A percentile compares a stretch with the other conserved stretches of the same genome.
phyloP scores from a whole-genome alignment of 192 early-diverging fungal genomes.

The Coemansia sp. region DNA sequence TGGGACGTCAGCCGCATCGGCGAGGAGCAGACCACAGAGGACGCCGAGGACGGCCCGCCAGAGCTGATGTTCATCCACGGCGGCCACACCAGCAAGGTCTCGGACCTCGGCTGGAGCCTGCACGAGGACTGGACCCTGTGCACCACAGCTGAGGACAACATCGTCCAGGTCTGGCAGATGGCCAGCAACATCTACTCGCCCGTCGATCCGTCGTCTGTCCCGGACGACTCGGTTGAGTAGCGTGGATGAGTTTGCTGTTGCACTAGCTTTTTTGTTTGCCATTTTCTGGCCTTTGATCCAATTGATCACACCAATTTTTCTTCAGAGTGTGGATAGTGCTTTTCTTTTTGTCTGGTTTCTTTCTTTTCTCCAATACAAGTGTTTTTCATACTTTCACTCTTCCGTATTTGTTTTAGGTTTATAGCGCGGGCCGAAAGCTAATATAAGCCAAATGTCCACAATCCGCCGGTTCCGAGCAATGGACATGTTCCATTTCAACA shows the following conservation, averaged over 20 bases:
- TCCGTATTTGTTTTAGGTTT: too few species aligned
- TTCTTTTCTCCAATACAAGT: not conserved
- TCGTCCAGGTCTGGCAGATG: slow-evolving; percentile 99
- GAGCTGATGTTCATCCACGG: slow-evolving; percentile 99
- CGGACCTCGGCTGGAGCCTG: slow-evolving; percentile 95
- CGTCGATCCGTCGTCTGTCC: slow-evolving; percentile 33
- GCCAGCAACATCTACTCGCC: slow-evolving; percentile 63
- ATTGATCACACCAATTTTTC: too few species aligned
- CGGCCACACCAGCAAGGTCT: slow-evolving; percentile 95
- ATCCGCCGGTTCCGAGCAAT: slow-evolving; percentile 73
- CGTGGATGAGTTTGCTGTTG: too few species aligned
- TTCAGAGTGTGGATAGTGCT: too few species aligned
- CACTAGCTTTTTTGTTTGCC: too few species aligned
- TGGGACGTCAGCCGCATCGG: slow-evolving; percentile 96
- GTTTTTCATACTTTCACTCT: slow-evolving; percentile 7
- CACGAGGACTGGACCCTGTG: slow-evolving; percentile 93
- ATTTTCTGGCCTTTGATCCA: too few species aligned
- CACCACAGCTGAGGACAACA: slow-evolving; percentile 94
- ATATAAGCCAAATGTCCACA: slow-evolving; percentile 54
- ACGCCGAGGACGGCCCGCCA: slow-evolving; percentile 97
- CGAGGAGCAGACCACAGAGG: slow-evolving; percentile 90
- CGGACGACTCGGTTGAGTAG: slow-evolving; percentile 37
- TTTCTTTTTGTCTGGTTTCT: slow-evolving; percentile 7
- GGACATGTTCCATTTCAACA: slow-evolving; percentile 94
- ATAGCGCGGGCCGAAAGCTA: too few species aligned